Percentiles rank a stretch among this genome's conserved stretches.
Evolutionary conservation across 2,329 filamentous ascomycete species (phyloP).

Genomic region (Aulographum hederae): DNA sequence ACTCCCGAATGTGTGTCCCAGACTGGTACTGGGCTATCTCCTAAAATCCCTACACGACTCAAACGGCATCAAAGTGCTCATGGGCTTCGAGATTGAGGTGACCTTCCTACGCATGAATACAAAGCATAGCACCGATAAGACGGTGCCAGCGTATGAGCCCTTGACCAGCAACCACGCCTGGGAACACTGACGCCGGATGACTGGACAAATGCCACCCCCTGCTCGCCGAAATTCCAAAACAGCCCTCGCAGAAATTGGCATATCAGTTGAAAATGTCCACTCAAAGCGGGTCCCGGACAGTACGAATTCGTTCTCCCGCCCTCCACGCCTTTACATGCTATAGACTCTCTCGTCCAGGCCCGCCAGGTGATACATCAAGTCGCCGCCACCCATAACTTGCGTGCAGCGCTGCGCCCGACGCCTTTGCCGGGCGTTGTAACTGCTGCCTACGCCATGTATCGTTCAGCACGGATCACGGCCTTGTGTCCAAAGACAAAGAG

Average conservation of each 20-base stretch:
- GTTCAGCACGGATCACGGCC: conserved; percentile 11
- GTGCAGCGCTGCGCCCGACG: conserved; percentile 57
- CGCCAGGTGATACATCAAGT: conserved; percentile 50
- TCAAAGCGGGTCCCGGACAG: conserved; percentile 57
- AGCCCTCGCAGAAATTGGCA: conserved; percentile 41
- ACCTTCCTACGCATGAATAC: conserved; percentile 43
- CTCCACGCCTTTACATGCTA: conserved; percentile 42
- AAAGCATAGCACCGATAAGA: conserved; percentile 12
- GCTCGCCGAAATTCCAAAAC: conserved; percentile 45
- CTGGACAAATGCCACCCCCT: conserved; percentile 37
- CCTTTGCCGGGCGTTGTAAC: conserved; percentile 45
- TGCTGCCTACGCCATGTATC: conserved; percentile 46
- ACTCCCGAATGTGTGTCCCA: conserved; percentile 41
- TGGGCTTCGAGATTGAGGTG: conserved; percentile 74
- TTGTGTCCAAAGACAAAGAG: conserved; percentile 27
- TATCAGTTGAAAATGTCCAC: conserved; percentile 56
- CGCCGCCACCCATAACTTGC: conserved; percentile 41
- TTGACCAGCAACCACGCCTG: conserved; percentile 50
- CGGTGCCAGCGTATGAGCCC: conserved; percentile 21
- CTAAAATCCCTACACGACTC: conserved; percentile 32
- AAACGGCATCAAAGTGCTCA: conserved; percentile 37
- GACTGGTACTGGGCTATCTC: conserved; percentile 23
- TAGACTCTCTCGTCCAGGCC: conserved; percentile 53
- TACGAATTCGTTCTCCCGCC: conserved; percentile 60
- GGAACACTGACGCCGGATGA: conserved; percentile 46